Conservation (phyloP, 495 filamentous ascomycete genomes). For the Trichoderma gamsii region DNA sequence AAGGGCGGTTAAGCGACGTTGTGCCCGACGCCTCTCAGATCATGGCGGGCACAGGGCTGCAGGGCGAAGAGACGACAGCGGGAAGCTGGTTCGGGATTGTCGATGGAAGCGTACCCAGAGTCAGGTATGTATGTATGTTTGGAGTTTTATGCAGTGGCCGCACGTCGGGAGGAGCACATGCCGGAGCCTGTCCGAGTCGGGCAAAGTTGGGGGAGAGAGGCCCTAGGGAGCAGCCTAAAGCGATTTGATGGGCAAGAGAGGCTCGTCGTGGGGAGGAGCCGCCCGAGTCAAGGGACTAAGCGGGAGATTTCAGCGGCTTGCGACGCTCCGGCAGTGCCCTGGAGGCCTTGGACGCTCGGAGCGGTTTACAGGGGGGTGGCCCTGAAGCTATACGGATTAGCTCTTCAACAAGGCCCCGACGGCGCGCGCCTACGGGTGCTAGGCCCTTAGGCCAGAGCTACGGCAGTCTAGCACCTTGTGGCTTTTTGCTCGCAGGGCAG, state of each 20-base stretch:
- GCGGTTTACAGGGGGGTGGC: background rate
- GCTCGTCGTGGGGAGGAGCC: background rate
- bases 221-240: background rate
- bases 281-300: background rate
- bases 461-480: background rate
- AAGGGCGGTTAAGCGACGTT: background rate
- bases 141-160: background rate
- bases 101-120: background rate
- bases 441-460: no score
- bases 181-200: background rate
- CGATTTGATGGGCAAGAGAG: background rate
- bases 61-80: background rate
- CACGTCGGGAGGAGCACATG: background rate
- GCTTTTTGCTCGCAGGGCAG: conserved; percentile 8
- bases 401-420: no score
- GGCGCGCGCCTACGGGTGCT: no score
- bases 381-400: background rate
- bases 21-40: conserved; percentile 7
- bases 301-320: background rate
- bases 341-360: background rate
- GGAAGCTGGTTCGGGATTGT: background rate
- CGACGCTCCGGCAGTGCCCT: background rate
- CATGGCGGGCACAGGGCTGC: conserved; percentile 9
- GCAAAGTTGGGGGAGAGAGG: background rate
- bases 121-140: background rate